Base-by-base conservation (phyloP, 495 filamentous ascomycete species). In the Aspergillus nidulans region DNA sequence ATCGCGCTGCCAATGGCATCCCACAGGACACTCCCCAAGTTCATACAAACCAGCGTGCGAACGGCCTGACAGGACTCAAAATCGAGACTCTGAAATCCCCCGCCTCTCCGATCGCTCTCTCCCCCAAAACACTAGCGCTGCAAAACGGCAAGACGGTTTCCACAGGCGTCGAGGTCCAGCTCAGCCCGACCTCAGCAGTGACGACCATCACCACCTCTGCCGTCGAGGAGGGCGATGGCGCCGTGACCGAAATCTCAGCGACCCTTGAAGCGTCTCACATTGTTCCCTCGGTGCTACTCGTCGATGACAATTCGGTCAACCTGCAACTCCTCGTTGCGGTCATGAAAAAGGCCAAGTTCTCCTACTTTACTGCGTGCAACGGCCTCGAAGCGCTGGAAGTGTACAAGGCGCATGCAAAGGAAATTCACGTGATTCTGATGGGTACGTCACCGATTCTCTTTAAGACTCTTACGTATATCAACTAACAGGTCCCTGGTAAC, bases 271-370 rank as follows among this genome's bases (percentile, higher is more conserved):
- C 41, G 6, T 20, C 50, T 3, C 36, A 15, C 25, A 30, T 39
- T 16, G 43, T 46, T 3, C 45, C 51, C 25, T 21, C 57, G 1
- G 52, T 60, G 7, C 32, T 60, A 3, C 24, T 60, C 0, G 57
- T 60, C 4, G 57, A 60, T 32, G 57, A 60, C 47, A 60, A 56
- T 21, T 34, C 41, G n/a, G 41, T 60, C 52, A 60, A 60, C 40
- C 40, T 55, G 9, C 39, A 55, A 16, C 40, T 60, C 7, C 52
- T 60, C 13, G 57, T 55, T 0, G 52, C 52, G 1, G 50, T 55
- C 16, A 55, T 54, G 51, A 54, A 55, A 19, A 60, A 60, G 23
- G 26, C 28, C 7, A 46, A 46, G 19, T 26, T 40, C 23, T 16
- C 40, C 0, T 52, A 52, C 34, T 16, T 42, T 3, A 51, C 52